phyloP scores from a whole-genome alignment of 2,329 filamentous ascomycete genomes.

The Ophioceras dolichostomum region DNA sequence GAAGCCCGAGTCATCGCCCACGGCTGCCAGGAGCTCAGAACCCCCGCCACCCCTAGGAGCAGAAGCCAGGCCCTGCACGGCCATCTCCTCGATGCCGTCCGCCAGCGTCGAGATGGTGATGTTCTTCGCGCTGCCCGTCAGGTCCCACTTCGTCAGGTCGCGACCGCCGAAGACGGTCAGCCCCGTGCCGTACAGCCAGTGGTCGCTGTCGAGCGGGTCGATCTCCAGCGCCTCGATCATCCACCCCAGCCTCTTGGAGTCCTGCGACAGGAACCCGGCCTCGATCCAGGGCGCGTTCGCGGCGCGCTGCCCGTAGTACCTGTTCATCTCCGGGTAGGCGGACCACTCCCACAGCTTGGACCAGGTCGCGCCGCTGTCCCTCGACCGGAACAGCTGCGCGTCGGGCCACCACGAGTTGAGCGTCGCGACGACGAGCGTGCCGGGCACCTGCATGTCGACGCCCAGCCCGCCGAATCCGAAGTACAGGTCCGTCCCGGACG shows the following conservation, averaged over 20 bases:
- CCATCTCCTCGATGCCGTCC: constrained; percentile 41
- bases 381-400: constrained; percentile 41
- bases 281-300: constrained; percentile 41
- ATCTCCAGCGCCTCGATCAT: constrained; percentile 49
- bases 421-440: constrained; percentile 42
- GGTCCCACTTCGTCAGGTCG: constrained; percentile 44
- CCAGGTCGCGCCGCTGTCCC: constrained; percentile 41
- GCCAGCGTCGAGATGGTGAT: constrained; percentile 37
- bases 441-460: constrained; percentile 39
- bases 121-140: constrained; percentile 22
- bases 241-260: constrained; percentile 42
- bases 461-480: constrained; percentile 45
- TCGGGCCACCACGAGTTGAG: constrained; percentile 50
- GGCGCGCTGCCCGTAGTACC: constrained; percentile 32
- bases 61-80: constrained; percentile 34
- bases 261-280: constrained; percentile 30
- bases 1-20: constrained; percentile 40
- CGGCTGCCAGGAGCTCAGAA: constrained; percentile 35
- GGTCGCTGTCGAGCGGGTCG: constrained; percentile 44
- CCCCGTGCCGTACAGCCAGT: constrained; percentile 48
- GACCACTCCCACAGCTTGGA: constrained; percentile 39
- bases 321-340: constrained; percentile 28
- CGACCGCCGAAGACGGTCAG: constrained; percentile 25
- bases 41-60: constrained; percentile 36
- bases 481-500: constrained; percentile 29